These are phyloP conservation scores for Leptodermis oblonga DNA, from an alignment of 257 asterid genomes.

Conservation along the genomic window DNA sequence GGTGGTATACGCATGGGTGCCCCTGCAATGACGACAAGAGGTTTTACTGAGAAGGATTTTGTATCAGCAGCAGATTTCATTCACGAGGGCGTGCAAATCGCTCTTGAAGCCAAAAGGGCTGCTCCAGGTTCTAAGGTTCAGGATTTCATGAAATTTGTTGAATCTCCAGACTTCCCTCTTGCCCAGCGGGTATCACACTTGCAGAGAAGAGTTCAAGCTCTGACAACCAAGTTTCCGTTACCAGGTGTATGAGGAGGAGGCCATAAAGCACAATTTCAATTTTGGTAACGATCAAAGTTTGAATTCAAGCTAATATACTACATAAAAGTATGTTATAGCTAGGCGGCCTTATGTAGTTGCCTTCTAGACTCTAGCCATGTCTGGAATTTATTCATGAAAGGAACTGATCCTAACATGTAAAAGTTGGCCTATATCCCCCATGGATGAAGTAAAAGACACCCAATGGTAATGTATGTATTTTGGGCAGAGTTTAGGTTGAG, in stretches of 20 bases:
- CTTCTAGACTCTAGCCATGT: too few relatives aligned
- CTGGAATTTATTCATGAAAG: too few relatives aligned
- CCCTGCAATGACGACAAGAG: slow-evolving; percentile 96
- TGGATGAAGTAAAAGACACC: too few relatives aligned
- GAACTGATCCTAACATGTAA: too few relatives aligned
- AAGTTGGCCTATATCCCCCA: too few relatives aligned
- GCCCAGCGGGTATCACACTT: slow-evolving; percentile 45
- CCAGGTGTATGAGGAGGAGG: slow-evolving; percentile 82
- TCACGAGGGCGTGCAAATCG: slow-evolving; percentile 81
- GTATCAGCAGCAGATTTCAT: slow-evolving; percentile 64
- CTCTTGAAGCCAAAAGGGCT: slow-evolving; percentile 64
- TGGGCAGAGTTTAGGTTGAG: too few relatives aligned
- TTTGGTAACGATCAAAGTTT: too few relatives aligned
- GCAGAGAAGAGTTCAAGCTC: slow-evolving; percentile 57
- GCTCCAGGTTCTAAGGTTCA: slow-evolving; percentile 65
- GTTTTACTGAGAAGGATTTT: slow-evolving; percentile 68
- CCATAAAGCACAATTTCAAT: too few relatives aligned
- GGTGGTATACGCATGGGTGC: slow-evolving; percentile 94
- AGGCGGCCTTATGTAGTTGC: too few relatives aligned
- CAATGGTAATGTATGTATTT: too few relatives aligned
- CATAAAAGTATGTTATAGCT: too few relatives aligned
- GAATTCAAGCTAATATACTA: too few relatives aligned
- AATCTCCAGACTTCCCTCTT: slow-evolving; percentile 62
- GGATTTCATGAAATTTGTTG: slow-evolving; percentile 69
- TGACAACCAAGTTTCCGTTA: slow-evolving; percentile 67